Percentiles rank a stretch among this genome's conserved stretches.
Evolutionary conservation across 202 grass and related monocot species (phyloP).

Genomic region (Schoenoplectus tabernaemontani): DNA sequence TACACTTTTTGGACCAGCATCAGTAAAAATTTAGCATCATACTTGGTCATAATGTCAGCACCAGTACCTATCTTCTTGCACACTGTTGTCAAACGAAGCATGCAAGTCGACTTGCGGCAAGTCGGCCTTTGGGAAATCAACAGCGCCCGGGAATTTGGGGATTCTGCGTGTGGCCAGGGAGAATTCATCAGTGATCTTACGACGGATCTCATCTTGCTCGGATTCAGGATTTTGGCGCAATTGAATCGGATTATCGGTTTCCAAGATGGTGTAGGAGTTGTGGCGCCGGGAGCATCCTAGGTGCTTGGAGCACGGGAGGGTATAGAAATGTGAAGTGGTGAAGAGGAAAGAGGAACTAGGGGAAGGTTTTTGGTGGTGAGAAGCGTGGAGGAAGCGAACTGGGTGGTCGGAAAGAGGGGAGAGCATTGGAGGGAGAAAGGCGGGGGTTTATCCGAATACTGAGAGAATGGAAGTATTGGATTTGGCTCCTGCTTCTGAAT

Average conservation of each 20-base stretch:
- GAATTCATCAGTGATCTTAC: slow-evolving; percentile 48
- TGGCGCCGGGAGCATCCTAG: neutral
- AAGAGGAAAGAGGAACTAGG: neutral
- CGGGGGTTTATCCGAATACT: slow-evolving; percentile 20
- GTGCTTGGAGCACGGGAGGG: no score
- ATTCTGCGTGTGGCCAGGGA: slow-evolving; percentile 52
- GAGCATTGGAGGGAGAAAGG: neutral
- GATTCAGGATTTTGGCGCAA: neutral
- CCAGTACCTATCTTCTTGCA: slow-evolving; percentile 15
- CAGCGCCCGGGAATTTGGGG: slow-evolving; percentile 60
- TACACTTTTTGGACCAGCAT: no score
- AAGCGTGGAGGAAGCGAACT: no score
- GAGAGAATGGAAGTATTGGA: neutral
- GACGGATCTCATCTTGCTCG: slow-evolving; percentile 19
- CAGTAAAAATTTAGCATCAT: no score
- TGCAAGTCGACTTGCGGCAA: neutral
- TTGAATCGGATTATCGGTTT: neutral
- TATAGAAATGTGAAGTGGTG: neutral
- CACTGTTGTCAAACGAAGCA: neutral
- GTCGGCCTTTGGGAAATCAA: slow-evolving; percentile 29
- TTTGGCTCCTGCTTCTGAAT: no score
- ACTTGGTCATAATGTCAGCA: no score
- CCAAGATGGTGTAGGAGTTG: neutral
- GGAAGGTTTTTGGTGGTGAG: no score
- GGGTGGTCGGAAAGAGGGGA: no score